Evolutionary conservation across 1,284 basidiomycete genomes (phyloP).

Genomic region (Lentinula novae-zelandiae): DNA sequence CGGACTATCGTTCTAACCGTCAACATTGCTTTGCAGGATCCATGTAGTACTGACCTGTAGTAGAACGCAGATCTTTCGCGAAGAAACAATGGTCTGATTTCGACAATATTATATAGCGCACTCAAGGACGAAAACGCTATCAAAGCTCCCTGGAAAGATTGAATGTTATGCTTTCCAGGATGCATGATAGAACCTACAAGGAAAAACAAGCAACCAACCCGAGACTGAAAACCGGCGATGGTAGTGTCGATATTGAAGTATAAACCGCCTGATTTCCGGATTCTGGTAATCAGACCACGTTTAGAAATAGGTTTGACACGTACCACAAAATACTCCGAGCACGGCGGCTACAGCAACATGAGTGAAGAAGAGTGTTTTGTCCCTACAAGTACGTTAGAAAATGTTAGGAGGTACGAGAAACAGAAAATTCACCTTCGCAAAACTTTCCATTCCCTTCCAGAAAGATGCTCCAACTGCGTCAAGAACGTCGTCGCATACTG

Average conservation of each 20-base stretch:
- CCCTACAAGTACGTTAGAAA: constrained; percentile 37
- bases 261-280: constrained; percentile 57
- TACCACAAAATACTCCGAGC: constrained; percentile 78
- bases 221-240: constrained; percentile 90
- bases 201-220: constrained; percentile 91
- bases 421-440: constrained; percentile 61
- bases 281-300: background rate
- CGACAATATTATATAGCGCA: constrained; percentile 82
- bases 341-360: constrained; percentile 69
- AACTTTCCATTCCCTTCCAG: constrained; percentile 80
- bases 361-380: constrained; percentile 77
- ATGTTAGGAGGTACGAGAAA: background rate
- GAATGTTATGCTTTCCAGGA: constrained; percentile 1
- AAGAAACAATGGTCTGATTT: constrained; percentile 79
- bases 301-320: constrained; percentile 18
- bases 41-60: constrained; percentile 52
- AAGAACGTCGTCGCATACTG: constrained; percentile 74
- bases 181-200: constrained; percentile 45
- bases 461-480: constrained; percentile 80
- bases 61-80: constrained; percentile 80
- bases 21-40: background rate
- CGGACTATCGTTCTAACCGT: constrained; percentile 43
- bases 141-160: constrained; percentile 61
- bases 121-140: constrained; percentile 87
- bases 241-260: constrained; percentile 77